Base-by-base conservation (phyloP, 306 rosid genomes). In the Fragaria iinumae region DNA sequence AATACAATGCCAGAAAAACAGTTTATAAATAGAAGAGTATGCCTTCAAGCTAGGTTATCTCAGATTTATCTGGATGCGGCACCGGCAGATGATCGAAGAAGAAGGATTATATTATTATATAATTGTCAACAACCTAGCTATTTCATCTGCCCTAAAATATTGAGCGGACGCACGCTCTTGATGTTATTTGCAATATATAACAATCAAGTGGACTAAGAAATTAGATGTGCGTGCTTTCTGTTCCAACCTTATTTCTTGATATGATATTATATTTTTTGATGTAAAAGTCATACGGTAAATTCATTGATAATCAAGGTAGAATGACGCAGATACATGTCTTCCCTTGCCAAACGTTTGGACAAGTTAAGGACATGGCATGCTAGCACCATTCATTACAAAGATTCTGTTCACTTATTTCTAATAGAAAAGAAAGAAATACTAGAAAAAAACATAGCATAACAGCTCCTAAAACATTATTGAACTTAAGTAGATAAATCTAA, bases 81-180 rank as follows among this genome's bases (percentile, higher is more conserved):
- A 62, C 21, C 34, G 67, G 67, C n/a, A 62, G 67, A 62, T 23
- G 27, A 32, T 32, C 4, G 66, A 60, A 60, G 8, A 29, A 27
- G 38, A 62, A 62, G 9, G 41, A 29, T 62, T 29, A 27, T 27
- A 29, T 29, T n/a, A 29, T 29, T 29, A 27, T 27, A 60, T 13
- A 62, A 62, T 29, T 29, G n/a, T 62, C 67, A 60, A 59, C 65
- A 59, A 59, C 65, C 65, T 10, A 25, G 66, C 66, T 25, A 60
- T 60, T 8, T 60, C 66, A 25, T 60, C 38, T 23, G 65, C 65
- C 1, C 34, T 9, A 21, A 57, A 57, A 10, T 23, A 25, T 57
- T 23, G 66, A 60, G 38, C 1, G 36, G 34, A 25, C 38, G 66
- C 66, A 6, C 8, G 38, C 66, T 27, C 18, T 1, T 25, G 66